Percentiles rank a stretch among this genome's conserved stretches.
Evolutionary conservation across 1,284 basidiomycete species (phyloP).

Genomic region (Microbotryum saponariae): DNA sequence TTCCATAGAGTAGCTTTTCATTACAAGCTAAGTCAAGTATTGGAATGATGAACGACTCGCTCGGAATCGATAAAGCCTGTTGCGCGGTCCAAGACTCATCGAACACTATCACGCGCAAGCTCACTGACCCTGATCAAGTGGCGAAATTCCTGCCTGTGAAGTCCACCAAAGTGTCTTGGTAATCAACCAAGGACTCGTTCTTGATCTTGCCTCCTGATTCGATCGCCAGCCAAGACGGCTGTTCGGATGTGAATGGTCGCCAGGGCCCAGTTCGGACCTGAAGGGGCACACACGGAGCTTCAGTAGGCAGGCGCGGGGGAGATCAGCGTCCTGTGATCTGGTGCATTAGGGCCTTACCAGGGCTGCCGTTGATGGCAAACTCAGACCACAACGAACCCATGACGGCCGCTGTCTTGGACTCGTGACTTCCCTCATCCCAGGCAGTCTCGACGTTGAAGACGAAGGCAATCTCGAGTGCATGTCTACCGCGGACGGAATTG

Average conservation of each 20-base stretch:
- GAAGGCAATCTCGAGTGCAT: slow-evolving; percentile 23
- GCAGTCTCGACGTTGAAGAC: slow-evolving; percentile 19
- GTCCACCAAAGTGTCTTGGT: slow-evolving; percentile 10
- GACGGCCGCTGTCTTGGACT: slow-evolving; percentile 8
- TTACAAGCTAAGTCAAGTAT: too few relatives aligned
- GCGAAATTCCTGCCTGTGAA: background rate
- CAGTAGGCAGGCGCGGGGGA: too few relatives aligned
- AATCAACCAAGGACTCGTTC: slow-evolving; percentile 8
- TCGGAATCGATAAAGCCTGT: too few relatives aligned
- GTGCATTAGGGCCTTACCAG: slow-evolving; percentile 8
- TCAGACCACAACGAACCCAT: slow-evolving; percentile 11
- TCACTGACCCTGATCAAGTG: too few relatives aligned
- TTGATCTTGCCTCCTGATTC: background rate
- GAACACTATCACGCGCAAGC: too few relatives aligned
- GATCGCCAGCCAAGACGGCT: slow-evolving; percentile 15
- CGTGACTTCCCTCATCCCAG: slow-evolving; percentile 4
- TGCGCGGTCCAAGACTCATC: too few relatives aligned
- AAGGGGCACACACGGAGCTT: too few relatives aligned
- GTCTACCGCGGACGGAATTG: background rate
- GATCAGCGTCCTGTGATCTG: too few relatives aligned
- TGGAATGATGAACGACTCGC: too few relatives aligned
- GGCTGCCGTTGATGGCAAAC: slow-evolving; percentile 16
- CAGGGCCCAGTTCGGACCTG: slow-evolving; percentile 13
- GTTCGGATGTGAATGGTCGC: slow-evolving; percentile 4
- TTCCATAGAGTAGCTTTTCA: too few relatives aligned